Percentiles rank a stretch among this genome's conserved stretches.
Conservation (phyloP, 768 basidiomycete genomes). For the Mycena galericulata region DNA sequence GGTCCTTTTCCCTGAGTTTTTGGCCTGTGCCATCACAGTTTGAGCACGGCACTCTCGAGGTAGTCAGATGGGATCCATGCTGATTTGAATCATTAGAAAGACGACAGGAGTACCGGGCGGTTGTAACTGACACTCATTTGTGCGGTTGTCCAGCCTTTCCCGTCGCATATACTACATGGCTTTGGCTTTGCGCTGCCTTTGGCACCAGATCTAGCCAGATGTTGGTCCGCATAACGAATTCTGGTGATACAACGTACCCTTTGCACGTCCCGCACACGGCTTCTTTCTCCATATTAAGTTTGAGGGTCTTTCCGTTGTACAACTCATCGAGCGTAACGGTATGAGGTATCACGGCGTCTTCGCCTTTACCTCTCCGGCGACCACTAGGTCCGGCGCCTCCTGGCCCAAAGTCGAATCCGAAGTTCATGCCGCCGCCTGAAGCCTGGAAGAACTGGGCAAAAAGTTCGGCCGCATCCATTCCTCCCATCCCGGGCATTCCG, state of each 20-base stretch:
- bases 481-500: constrained; percentile 52
- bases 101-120: neutral
- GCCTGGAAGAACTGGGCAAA: constrained; percentile 81
- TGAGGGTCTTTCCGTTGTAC: constrained; percentile 91
- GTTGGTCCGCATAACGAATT: neutral
- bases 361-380: constrained; percentile 66
- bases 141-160: constrained; percentile 80
- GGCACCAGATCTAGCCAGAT: constrained; percentile 79
- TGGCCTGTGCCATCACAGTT: constrained; percentile 78
- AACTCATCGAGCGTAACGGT: constrained; percentile 92
- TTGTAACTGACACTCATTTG: constrained; percentile 63
- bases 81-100: constrained; percentile 42
- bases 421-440: constrained; percentile 55
- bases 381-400: constrained; percentile 59
- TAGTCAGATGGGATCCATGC: constrained; percentile 54
- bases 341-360: constrained; percentile 83
- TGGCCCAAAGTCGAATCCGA: constrained; percentile 77
- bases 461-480: constrained; percentile 72
- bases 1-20: constrained; percentile 85
- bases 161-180: constrained; percentile 83
- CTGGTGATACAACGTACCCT: constrained; percentile 63
- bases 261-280: constrained; percentile 82
- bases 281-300: constrained; percentile 91
- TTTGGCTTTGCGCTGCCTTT: constrained; percentile 88
- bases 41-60: constrained; percentile 68